Percentiles rank a stretch among this genome's conserved stretches.
Conservation (phyloP, 352 stramenopile species). For the Phytopythium montanum region DNA sequence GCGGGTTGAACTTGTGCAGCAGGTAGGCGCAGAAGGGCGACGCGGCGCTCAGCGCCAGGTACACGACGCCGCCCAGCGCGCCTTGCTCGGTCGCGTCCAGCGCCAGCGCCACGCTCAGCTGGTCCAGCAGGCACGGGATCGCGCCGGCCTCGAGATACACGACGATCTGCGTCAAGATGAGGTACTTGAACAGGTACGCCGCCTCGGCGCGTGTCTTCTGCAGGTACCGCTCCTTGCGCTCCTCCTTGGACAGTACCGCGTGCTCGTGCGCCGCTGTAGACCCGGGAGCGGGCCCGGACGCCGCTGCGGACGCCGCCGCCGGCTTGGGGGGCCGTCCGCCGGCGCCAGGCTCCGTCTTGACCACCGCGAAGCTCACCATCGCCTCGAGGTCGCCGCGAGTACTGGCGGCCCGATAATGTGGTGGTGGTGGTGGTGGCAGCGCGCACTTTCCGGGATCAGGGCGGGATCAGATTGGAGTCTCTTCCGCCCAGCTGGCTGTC, state of each 20-base stretch:
- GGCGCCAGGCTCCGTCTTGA: constrained; percentile 8
- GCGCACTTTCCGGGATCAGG: constrained; percentile 1
- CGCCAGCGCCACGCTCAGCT: constrained; percentile 65
- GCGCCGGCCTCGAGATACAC: constrained; percentile 80
- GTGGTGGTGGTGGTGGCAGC: not conserved
- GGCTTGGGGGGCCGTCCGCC: not conserved
- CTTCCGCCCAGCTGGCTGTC: constrained; percentile 1
- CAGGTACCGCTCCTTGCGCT: constrained; percentile 70
- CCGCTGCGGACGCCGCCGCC: constrained; percentile 7
- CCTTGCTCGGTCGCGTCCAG: constrained; percentile 75
- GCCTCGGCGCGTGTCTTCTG: constrained; percentile 65
- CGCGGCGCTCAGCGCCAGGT: constrained; percentile 66
- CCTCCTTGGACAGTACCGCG: constrained; percentile 37
- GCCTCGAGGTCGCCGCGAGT: not conserved
- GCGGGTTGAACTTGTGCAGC: constrained; percentile 64
- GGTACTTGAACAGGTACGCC: constrained; percentile 84
- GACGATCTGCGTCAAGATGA: constrained; percentile 80
- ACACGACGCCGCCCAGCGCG: constrained; percentile 74
- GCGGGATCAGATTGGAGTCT: not conserved
- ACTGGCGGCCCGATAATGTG: too few relatives aligned
- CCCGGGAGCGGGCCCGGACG: constrained; percentile 1
- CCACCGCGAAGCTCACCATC: constrained; percentile 9
- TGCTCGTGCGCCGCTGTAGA: not conserved
- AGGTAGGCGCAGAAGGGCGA: constrained; percentile 78
- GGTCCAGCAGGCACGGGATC: constrained; percentile 78